Evolutionary conservation across 768 basidiomycete genomes (phyloP).

Genomic region (Gyrodon lividus): DNA sequence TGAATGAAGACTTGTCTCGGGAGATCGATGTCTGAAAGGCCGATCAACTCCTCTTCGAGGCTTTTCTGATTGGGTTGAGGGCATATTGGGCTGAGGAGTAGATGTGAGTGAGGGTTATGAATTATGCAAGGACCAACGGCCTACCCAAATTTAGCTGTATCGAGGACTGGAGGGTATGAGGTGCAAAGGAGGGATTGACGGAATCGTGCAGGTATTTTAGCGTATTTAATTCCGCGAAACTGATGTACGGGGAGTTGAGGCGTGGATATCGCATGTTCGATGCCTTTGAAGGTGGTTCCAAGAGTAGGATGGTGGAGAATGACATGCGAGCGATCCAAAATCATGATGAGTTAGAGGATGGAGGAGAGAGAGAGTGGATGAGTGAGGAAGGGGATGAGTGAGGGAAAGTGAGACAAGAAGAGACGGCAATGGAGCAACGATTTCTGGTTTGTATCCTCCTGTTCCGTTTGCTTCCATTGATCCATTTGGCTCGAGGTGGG

Average conservation of each 20-base stretch:
- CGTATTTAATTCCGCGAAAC: conserved; percentile 79
- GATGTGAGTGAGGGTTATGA: conserved; percentile 2
- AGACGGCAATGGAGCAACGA: neutral
- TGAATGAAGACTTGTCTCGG: conserved; percentile 57
- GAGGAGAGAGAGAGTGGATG: neutral
- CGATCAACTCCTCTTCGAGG: conserved; percentile 62
- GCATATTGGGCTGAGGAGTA: conserved; percentile 61
- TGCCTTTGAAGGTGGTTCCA: conserved; percentile 63
- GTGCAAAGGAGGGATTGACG: conserved; percentile 66
- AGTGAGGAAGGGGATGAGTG: neutral
- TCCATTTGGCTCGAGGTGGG: conserved; percentile 6
- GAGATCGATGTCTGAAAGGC: conserved; percentile 49
- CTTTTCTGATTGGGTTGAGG: conserved; percentile 55
- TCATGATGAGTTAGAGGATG: conserved; percentile 24
- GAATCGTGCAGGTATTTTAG: conserved; percentile 69
- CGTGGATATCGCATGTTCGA: conserved; percentile 60
- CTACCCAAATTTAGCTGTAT: conserved; percentile 69
- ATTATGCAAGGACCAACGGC: conserved; percentile 18
- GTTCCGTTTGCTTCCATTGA: conserved; percentile 21
- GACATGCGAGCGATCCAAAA: conserved; percentile 25
- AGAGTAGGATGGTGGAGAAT: conserved; percentile 53
- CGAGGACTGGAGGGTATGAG: conserved; percentile 54
- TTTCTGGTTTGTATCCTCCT: conserved; percentile 15
- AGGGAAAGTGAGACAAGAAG: neutral
- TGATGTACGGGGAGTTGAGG: conserved; percentile 59